Evolutionary conservation across 257 asterid genomes (phyloP).

Genomic region (Salvia rosmarinus): DNA sequence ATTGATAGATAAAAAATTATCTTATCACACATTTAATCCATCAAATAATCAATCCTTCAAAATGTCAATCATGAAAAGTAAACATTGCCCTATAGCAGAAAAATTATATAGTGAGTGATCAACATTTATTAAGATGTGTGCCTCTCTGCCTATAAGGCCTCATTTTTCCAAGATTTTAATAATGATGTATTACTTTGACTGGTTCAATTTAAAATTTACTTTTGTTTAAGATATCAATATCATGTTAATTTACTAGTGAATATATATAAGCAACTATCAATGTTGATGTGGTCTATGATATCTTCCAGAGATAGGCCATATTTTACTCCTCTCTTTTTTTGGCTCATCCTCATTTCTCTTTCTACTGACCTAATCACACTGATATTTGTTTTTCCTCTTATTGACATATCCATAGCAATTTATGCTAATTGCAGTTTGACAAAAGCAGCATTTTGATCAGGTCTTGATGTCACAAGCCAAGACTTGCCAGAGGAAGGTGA

Average conservation of each 20-base stretch:
- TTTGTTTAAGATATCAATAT: conserved; percentile 2
- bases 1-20: no score
- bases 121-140: no score
- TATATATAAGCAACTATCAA: conserved; percentile 24
- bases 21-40: no score
- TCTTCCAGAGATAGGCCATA: conserved; percentile 1
- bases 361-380: conserved; percentile 12
- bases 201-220: conserved; percentile 32
- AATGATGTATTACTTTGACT: conserved; percentile 28
- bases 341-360: background rate
- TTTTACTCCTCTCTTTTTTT: background rate
- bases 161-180: background rate
- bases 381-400: background rate
- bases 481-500: background rate
- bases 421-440: conserved; percentile 28
- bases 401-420: conserved; percentile 25
- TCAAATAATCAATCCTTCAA: no score
- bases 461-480: conserved; percentile 28
- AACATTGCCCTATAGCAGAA: background rate
- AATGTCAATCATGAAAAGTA: no score
- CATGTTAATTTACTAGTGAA: background rate
- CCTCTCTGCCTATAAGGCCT: no score
- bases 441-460: conserved; percentile 26
- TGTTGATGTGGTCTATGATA: conserved; percentile 17
- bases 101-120: conserved; percentile 15